phyloP scores from a whole-genome alignment of 176 grass and related monocot genomes.

The Bromus sterilis region DNA sequence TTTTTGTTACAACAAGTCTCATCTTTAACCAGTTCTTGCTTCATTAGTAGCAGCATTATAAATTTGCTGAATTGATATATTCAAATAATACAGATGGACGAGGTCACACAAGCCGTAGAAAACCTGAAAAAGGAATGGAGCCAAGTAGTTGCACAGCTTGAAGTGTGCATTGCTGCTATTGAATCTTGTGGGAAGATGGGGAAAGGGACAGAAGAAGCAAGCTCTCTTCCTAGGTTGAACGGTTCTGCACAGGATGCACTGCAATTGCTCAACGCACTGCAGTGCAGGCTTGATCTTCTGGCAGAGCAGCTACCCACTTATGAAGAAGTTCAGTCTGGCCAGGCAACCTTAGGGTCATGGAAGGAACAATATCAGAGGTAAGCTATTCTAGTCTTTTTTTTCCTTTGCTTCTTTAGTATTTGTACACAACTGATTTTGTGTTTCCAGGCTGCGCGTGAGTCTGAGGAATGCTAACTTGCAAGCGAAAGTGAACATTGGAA shows the following conservation, averaged over 20 bases:
- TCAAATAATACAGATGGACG: conserved; percentile 48
- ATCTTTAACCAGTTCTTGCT: not conserved
- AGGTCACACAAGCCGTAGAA: conserved; percentile 61
- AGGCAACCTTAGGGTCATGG: conserved; percentile 57
- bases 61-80: not conserved
- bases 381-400: not conserved
- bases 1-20: not conserved
- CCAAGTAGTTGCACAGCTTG: conserved; percentile 41
- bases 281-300: conserved; percentile 70
- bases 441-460: conserved; percentile 41
- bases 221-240: conserved; percentile 63
- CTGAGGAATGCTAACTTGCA: conserved; percentile 84
- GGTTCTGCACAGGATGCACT: conserved; percentile 61
- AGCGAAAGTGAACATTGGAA: conserved; percentile 75
- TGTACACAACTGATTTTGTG: not conserved
- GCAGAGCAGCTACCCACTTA: conserved; percentile 70
- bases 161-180: conserved; percentile 41
- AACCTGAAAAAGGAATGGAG: conserved; percentile 71
- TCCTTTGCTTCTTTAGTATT: not conserved
- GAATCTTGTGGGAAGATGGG: conserved; percentile 55
- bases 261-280: conserved; percentile 61
- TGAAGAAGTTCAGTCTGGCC: conserved; percentile 58
- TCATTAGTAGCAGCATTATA: not conserved
- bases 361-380: conserved; percentile 70
- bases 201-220: conserved; percentile 63